Evolutionary conservation across 2,329 filamentous ascomycete genomes (phyloP).

Genomic region (Triangularia setosa): DNA sequence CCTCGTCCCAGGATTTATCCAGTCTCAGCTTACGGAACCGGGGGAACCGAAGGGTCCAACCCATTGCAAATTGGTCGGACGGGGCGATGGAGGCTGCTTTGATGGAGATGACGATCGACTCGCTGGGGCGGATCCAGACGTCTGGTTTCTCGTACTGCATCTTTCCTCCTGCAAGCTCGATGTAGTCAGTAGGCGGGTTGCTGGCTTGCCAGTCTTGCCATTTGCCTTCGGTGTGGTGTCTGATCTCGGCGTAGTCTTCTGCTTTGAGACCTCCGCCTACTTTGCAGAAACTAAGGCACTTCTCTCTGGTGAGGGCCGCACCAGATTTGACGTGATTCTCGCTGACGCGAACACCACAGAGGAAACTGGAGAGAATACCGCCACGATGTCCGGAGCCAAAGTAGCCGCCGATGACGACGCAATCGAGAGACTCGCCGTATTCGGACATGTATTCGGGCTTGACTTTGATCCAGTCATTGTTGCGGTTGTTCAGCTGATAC

Average conservation of each 20-base stretch:
- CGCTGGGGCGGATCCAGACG: conserved; percentile 84
- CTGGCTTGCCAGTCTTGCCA: conserved; percentile 82
- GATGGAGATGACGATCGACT: conserved; percentile 82
- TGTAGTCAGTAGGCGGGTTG: conserved; percentile 70
- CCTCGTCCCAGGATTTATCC: conserved; percentile 82
- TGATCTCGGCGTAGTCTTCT: conserved; percentile 78
- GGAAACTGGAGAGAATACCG: conserved; percentile 75
- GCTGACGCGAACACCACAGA: conserved; percentile 82
- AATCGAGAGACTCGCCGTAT: conserved; percentile 89
- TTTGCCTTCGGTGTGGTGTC: conserved; percentile 82
- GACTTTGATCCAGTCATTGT: conserved; percentile 97
- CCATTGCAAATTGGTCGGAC: conserved; percentile 74
- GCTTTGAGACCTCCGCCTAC: conserved; percentile 90
- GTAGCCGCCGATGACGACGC: conserved; percentile 85
- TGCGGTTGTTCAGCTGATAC: conserved; percentile 84
- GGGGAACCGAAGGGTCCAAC: conserved; percentile 81
- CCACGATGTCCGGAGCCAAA: conserved; percentile 85
- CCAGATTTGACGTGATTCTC: conserved; percentile 60
- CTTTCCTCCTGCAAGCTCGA: conserved; percentile 77
- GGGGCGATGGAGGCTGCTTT: conserved; percentile 77
- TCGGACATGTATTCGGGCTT: conserved; percentile 98
- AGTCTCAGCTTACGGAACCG: conserved; percentile 76
- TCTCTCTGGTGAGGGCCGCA: conserved; percentile 55
- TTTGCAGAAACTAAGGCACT: conserved; percentile 93
- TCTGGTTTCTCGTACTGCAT: conserved; percentile 77